These are phyloP conservation scores for Corylus avellana DNA, from an alignment of 306 rosid genomes.

Conservation along the genomic window DNA sequence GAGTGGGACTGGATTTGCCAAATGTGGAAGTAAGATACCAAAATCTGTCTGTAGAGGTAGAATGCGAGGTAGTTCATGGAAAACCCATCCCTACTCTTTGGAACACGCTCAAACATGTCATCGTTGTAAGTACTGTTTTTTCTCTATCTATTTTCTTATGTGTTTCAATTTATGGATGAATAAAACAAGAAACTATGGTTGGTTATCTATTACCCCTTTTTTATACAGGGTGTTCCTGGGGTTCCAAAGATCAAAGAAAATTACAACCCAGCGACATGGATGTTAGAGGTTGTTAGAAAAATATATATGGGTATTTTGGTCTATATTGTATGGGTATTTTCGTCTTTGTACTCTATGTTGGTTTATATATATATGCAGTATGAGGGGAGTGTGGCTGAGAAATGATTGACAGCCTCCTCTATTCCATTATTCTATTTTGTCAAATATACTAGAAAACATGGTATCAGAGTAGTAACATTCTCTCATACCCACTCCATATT, in stretches of 20 bases:
- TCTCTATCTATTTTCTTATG: not conserved
- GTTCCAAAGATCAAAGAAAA: slow-evolving; percentile 40
- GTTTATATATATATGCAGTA: too few relatives aligned
- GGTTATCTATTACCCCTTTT: not conserved
- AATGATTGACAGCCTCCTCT: too few relatives aligned
- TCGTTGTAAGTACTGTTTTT: slow-evolving; percentile 2
- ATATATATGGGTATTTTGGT: too few relatives aligned
- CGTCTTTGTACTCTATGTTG: too few relatives aligned
- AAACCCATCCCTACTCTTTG: slow-evolving; percentile 30
- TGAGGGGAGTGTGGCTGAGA: too few relatives aligned
- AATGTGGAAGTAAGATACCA: slow-evolving; percentile 21
- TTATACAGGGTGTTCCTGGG: slow-evolving; percentile 25
- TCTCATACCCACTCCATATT: too few relatives aligned
- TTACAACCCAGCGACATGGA: slow-evolving; percentile 45
- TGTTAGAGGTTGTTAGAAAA: slow-evolving; percentile 20
- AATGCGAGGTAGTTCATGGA: slow-evolving; percentile 26
- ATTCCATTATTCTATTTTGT: too few relatives aligned
- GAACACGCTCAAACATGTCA: slow-evolving; percentile 10
- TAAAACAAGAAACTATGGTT: not conserved
- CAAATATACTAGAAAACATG: too few relatives aligned
- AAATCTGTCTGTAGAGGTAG: slow-evolving; percentile 23
- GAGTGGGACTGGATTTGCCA: slow-evolving; percentile 25
- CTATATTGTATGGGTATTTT: too few relatives aligned
- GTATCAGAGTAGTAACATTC: too few relatives aligned
- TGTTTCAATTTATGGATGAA: not conserved